phyloP scores from a whole-genome alignment of 805 yeast species.

The Suhomyces faveliae region DNA sequence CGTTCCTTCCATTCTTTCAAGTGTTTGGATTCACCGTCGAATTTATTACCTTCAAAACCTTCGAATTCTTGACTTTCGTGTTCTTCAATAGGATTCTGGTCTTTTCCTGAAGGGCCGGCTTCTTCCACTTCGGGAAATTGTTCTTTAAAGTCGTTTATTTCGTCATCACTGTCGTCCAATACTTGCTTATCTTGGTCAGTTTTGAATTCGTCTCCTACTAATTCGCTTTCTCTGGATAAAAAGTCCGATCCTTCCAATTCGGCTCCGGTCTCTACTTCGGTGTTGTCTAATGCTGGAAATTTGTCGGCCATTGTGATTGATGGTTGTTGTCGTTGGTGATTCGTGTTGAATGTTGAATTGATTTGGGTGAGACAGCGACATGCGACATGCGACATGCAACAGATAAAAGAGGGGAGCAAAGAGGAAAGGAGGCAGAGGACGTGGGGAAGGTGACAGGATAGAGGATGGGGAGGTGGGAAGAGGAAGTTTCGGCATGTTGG shows the following conservation, averaged over 20 bases:
- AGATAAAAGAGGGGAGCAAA: too few species aligned
- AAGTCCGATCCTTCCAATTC: conserved; percentile 52
- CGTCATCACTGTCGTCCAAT: conserved; percentile 38
- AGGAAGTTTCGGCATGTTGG: too few species aligned
- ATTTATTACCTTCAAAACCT: conserved; percentile 20
- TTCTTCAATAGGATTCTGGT: conserved; percentile 17
- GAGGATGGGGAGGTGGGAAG: too few species aligned
- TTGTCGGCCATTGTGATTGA: conserved; percentile 59
- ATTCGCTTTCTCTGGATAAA: conserved; percentile 64
- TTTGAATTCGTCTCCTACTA: conserved; percentile 68
- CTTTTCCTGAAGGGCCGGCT: conserved; percentile 18
- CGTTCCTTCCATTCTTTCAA: conserved; percentile 75
- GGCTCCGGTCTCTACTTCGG: conserved; percentile 19
- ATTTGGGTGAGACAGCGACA: not conserved
- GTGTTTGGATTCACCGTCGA: conserved; percentile 50
- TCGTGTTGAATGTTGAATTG: conserved; percentile 5
- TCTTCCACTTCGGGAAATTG: conserved; percentile 61
- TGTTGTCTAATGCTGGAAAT: conserved; percentile 63
- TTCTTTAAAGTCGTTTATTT: conserved; percentile 59
- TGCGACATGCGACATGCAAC: too few species aligned
- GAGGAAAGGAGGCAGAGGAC: too few species aligned
- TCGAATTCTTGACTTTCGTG: conserved; percentile 46
- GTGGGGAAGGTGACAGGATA: too few species aligned
- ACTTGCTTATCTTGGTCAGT: conserved; percentile 59
- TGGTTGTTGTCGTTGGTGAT: not conserved